Evolutionary conservation across 148 eudicot genomes (phyloP), one percentile per base, ranked within the genome.

Genomic region (Chenopodium quinoa): DNA sequence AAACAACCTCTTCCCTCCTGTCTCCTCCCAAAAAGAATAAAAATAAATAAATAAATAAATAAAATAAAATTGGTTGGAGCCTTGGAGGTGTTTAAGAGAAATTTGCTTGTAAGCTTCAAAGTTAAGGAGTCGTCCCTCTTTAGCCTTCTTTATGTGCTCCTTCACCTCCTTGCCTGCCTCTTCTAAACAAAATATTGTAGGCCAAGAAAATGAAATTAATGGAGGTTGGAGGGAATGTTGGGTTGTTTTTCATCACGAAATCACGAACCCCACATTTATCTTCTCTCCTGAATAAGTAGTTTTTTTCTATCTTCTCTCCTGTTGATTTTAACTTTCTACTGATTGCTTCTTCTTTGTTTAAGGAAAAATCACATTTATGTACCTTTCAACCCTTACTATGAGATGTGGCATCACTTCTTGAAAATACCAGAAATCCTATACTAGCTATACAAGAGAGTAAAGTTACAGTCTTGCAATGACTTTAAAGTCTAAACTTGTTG

Each of bases 81-180:
- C 27, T 54, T 54, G 64, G 64, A 60, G 64, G 8, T 60, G n/a
- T 60, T 19, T 19, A 19, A 60, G 23, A 60, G 23, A n/a, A 19
- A 1, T 60, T 54, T 62, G 66, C 25, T 5, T 62, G 66, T 20
- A 7, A 20, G 7, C 13, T 62, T 62, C 23, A 8, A 62, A 62
- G 25, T 7, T n/a, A 62, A 20, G 23, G 66, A 62, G 66, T 62
- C 25, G 9, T 62, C 65, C 62, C 62, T 62, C 11, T 62, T 62
- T 20, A 62, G 66, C 66, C 66, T n/a, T 62, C 66, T 22, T 62
- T 62, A 62, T 62, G 9, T 20, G 22, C 25, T 9, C 25, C 9
- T 58, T 62, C 25, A 62, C 66, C 66, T 62, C 66, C 66, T 62
- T 62, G 66, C 25, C 25, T n/a, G 66, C 66, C 65, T 62, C 65